Conservation (phyloP, 352 stramenopile species). For the Phytophthora hibernalis region DNA sequence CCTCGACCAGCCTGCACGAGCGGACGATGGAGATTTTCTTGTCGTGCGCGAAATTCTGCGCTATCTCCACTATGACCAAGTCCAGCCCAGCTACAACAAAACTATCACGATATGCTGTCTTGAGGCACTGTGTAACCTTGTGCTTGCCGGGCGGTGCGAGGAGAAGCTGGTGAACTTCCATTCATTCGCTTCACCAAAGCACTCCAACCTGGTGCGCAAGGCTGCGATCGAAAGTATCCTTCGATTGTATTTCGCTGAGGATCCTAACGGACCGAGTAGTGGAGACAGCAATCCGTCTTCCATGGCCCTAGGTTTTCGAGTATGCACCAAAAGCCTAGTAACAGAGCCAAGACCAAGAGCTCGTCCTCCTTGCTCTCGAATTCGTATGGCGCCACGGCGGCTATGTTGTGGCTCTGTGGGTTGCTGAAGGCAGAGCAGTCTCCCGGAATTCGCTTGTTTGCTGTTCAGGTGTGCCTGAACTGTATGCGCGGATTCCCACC, state of each 20-base stretch:
- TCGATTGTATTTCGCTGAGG: constrained; percentile 85
- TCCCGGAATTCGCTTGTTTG: constrained; percentile 76
- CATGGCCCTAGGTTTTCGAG: constrained; percentile 27
- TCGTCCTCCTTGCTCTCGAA: constrained; percentile 45
- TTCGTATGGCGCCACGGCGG: constrained; percentile 71
- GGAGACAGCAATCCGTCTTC: constrained; percentile 17
- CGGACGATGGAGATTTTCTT: constrained; percentile 48
- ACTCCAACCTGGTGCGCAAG: constrained; percentile 80
- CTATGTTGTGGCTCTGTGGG: constrained; percentile 72
- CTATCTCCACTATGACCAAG: constrained; percentile 86
- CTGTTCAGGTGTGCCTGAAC: constrained; percentile 82
- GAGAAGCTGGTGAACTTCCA: constrained; percentile 77
- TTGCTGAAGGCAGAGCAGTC: constrained; percentile 73
- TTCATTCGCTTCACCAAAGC: constrained; percentile 75
- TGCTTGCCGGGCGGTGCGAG: constrained; percentile 70
- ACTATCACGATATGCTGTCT: constrained; percentile 86
- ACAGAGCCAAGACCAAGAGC: constrained; percentile 15
- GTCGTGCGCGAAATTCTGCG: constrained; percentile 80
- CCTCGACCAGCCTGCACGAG: constrained; percentile 63
- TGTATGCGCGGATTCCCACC: constrained; percentile 83
- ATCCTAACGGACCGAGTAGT: constrained; percentile 47
- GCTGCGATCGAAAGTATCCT: constrained; percentile 87
- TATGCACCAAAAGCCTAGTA: constrained; percentile 23
- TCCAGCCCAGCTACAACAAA: constrained; percentile 84
- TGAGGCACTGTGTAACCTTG: constrained; percentile 81